Base-by-base conservation (phyloP, 352 stramenopile genomes). In the Peronospora belbahrii region DNA sequence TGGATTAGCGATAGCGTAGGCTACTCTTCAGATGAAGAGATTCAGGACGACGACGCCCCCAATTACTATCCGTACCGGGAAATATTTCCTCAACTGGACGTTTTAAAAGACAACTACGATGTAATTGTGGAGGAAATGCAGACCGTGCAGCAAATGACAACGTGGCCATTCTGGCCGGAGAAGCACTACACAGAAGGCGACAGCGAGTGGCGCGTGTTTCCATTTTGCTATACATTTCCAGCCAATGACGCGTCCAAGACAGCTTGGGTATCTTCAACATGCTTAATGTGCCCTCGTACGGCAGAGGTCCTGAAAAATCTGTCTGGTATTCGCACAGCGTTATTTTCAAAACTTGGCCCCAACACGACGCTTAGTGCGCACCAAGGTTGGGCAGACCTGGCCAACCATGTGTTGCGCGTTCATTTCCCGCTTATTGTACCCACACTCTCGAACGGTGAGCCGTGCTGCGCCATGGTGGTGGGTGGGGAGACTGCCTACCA, bases 151-250 rank as follows among this genome's bases (percentile, higher is more conserved):
- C 47, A 74, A 37, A 59, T 62, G 18, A 59, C 70, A 15, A 73
- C 71, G 18, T 93, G 81, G 81, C 76, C 80, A 0, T 86, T 85
- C 41, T 93, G 79, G 83, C 81, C 82, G 4, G 77, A 92, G 61
- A 87, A 92, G 35, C 83, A 92, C 53, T 91, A 93, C 61, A 69
- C 62, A 1, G 63, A 82, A 42, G 64, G 66, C 5, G 70, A 75
- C 10, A 86, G 75, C 51, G 74, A 90, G 43, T 85, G 81, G 81
- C 71, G 73, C 30, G 83, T 96, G 32, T 94, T 95, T 46, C 85
- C 85, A 13, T 91, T 96, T 38, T 88, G 84, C 58, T 92, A 96
- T 56, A 95, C 83, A 6, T 96, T 96, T 47, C 85, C 85, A 8
- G 84, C 85, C 6, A 90, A 75, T 48, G 85, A 95, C 35, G 74